Evolutionary conservation across 2,329 filamentous ascomycete species (phyloP), one percentile per base, ranked within the genome.

Genomic region (Acarospora socialis): DNA sequence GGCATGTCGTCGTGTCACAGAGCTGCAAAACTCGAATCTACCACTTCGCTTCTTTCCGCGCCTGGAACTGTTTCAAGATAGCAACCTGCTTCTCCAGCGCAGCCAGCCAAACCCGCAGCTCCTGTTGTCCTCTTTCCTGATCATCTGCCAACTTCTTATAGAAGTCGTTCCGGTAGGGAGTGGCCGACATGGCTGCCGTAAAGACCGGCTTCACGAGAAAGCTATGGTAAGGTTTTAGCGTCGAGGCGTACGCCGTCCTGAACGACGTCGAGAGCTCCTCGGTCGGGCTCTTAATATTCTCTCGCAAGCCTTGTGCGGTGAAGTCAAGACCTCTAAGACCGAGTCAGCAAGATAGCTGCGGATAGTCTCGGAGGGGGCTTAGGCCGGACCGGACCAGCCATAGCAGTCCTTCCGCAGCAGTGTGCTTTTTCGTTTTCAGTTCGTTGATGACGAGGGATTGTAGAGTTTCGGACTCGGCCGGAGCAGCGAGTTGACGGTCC

Each of bases 301-400:
- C 68, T 51, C 73, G 73, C 41, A 98, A 75, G 38, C 81, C 81
- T 55, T 82, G 75, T 51, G 76, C 74, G 43, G 87, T 95, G 65
- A 98, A 98, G 52, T 94, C 83, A 50, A 95, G 80, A 38, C 80
- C 90, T 40, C 86, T 93, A 32, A 27, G 41, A 16, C 37, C n/a
- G 31, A 32, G 34, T 40, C 28, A 43, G 35, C 17, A 15, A 10
- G 24, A 18, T 12, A 19, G 9, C 7, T 5, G 7, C 15, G 8
- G 15, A 23, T 6, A 24, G 32, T 6, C 16, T 12, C 6, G 21
- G 14, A 24, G 5, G 24, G 24, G 23, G 22, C 18, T 27, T 36
- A 39, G 68, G 92, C 81, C 84, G 78, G 68, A 92, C 81, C 87
- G 80, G 45, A 77, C 69, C 39, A 94, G 70, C 90, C 90, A 98